A percentile compares a stretch with the other conserved stretches of the same genome.
These are phyloP conservation scores for Lablab purpureus DNA, from an alignment of 306 rosid species.

Conservation along the genomic window DNA sequence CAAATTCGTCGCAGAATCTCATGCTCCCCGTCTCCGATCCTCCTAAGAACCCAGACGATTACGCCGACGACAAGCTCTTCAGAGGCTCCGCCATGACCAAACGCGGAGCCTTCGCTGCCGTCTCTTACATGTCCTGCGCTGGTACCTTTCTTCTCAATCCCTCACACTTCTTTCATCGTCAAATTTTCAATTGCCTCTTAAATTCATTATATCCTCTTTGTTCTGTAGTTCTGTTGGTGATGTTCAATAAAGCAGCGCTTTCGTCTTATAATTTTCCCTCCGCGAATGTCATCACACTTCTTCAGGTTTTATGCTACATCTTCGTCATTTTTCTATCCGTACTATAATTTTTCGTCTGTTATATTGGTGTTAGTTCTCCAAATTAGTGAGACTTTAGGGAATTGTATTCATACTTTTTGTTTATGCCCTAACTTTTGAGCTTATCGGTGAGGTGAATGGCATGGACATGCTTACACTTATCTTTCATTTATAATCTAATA, in stretches of 20 bases:
- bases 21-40: conserved; percentile 80
- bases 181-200: not conserved
- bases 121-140: conserved; percentile 92
- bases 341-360: not conserved
- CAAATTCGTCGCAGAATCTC: conserved; percentile 57
- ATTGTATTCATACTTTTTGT: not conserved
- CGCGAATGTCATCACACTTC: conserved; percentile 89
- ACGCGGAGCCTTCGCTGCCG: conserved; percentile 88
- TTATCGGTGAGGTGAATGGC: not conserved
- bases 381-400: not conserved
- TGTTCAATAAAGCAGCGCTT: conserved; percentile 97
- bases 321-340: not conserved
- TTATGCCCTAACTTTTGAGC: not conserved
- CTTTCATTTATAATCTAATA: not conserved
- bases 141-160: conserved; percentile 49
- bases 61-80: conserved; percentile 69
- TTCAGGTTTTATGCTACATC: conserved; percentile 60
- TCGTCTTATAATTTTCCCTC: conserved; percentile 86
- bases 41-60: conserved; percentile 44
- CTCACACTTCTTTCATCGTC: not conserved
- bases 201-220: not conserved
- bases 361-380: not conserved
- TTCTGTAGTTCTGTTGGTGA: conserved; percentile 79
- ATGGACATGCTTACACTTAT: not conserved
- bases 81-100: conserved; percentile 88